These are phyloP conservation scores for Penicillium desertorum DNA, from an alignment of 495 filamentous ascomycete genomes.

Conservation along the genomic window DNA sequence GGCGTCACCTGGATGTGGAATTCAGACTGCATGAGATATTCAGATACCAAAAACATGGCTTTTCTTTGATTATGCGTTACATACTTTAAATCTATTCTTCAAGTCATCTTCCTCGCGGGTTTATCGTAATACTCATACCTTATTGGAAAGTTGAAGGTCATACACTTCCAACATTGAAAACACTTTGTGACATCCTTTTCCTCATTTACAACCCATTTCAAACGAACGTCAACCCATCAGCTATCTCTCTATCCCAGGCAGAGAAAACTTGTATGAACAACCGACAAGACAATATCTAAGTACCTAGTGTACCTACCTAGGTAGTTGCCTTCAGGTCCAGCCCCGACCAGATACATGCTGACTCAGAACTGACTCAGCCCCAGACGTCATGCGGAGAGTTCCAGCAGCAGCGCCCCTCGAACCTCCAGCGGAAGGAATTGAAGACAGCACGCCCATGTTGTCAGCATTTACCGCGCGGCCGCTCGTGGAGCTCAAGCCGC, in stretches of 20 bases:
- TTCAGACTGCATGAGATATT: constrained; percentile 17
- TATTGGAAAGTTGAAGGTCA: not conserved
- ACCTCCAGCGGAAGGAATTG: constrained; percentile 21
- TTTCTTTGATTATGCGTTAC: constrained; percentile 7
- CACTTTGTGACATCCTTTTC: not conserved
- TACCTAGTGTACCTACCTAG: no score
- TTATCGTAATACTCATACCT: not conserved
- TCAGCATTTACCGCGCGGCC: constrained; percentile 96
- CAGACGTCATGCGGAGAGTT: constrained; percentile 16
- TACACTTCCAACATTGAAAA: no score
- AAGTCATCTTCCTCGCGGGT: not conserved
- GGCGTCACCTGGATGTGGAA: constrained; percentile 15
- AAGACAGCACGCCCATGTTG: constrained; percentile 62
- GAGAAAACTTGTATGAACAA: not conserved
- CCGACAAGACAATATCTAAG: no score
- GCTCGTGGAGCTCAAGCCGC: constrained; percentile 90
- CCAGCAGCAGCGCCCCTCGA: constrained; percentile 9
- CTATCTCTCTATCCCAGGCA: not conserved
- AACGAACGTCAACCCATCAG: not conserved
- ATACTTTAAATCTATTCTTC: not conserved
- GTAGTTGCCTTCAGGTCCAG: not conserved
- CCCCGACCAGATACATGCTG: not conserved
- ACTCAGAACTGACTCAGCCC: constrained; percentile 18
- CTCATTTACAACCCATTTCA: not conserved
- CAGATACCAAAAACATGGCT: constrained; percentile 23